Evolutionary conservation across 2,329 filamentous ascomycete genomes (phyloP).

Genomic region (Alternaria sp.): DNA sequence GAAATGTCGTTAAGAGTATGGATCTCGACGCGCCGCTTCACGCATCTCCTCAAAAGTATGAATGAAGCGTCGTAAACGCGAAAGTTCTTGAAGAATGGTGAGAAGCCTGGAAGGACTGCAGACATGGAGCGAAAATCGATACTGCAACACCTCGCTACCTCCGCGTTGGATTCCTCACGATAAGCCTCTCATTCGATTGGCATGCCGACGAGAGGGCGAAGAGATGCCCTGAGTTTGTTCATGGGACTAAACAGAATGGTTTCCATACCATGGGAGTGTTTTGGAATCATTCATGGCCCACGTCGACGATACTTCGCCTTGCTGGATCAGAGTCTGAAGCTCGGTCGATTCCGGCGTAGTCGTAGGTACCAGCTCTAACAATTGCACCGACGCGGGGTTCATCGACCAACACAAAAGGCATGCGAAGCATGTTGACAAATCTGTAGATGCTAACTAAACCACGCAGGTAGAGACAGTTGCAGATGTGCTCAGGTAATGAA

Average conservation of each 20-base stretch:
- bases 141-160: background rate
- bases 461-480: background rate
- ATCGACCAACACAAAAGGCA: background rate
- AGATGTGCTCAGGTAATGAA: background rate
- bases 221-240: background rate
- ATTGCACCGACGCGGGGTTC: too few relatives aligned
- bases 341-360: background rate
- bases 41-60: background rate
- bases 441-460: background rate
- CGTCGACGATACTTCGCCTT: background rate
- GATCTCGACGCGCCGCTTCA: background rate
- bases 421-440: background rate
- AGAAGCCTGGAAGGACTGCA: background rate
- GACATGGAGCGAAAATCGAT: background rate
- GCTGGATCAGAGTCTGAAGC: background rate
- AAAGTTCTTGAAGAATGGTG: background rate
- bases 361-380: background rate
- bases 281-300: background rate
- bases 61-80: background rate
- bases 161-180: background rate
- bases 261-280: background rate
- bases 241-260: background rate
- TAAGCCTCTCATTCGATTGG: background rate
- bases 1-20: background rate
- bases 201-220: background rate